These are phyloP conservation scores for Oxyria digyna DNA, from an alignment of 148 eudicot genomes.

Conservation along the genomic window DNA sequence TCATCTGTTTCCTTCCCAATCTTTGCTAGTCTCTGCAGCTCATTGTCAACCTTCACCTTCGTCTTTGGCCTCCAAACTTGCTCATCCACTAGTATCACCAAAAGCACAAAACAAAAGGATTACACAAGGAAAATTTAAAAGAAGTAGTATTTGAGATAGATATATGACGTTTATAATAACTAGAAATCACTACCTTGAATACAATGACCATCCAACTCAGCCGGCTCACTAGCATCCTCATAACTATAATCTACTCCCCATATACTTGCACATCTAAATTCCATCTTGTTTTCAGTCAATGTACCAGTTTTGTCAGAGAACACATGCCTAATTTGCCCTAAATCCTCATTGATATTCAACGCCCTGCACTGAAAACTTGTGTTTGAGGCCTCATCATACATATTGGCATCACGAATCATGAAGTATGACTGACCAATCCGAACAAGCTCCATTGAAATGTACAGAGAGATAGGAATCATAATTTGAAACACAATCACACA, in stretches of 20 bases:
- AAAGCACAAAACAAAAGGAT: constrained; percentile 7
- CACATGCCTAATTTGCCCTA: constrained; percentile 90
- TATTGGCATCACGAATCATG: constrained; percentile 60
- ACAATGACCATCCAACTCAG: constrained; percentile 30
- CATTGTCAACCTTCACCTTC: constrained; percentile 72
- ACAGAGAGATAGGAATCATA: constrained; percentile 93
- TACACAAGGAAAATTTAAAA: not conserved
- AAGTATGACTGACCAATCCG: constrained; percentile 98
- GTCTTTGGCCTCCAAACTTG: constrained; percentile 66
- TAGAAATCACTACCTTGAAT: constrained; percentile 37
- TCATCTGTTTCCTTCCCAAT: constrained; percentile 25
- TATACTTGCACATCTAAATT: constrained; percentile 86
- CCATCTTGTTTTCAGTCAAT: constrained; percentile 99
- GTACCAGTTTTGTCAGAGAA: constrained; percentile 99
- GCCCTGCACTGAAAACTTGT: constrained; percentile 91
- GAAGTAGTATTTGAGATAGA: not conserved
- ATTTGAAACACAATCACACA: constrained; percentile 89
- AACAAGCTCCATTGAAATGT: constrained; percentile 99
- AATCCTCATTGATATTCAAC: constrained; percentile 89
- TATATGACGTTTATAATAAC: not conserved
- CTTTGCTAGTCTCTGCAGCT: constrained; percentile 40
- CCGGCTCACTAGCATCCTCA: constrained; percentile 23
- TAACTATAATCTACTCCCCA: constrained; percentile 64
- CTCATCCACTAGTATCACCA: constrained; percentile 42
- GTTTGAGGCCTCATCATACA: constrained; percentile 72